Percentiles rank a stretch among this genome's conserved stretches.
Conservation (phyloP, 345 rosid species). For the Eucalyptus leucophloia region DNA sequence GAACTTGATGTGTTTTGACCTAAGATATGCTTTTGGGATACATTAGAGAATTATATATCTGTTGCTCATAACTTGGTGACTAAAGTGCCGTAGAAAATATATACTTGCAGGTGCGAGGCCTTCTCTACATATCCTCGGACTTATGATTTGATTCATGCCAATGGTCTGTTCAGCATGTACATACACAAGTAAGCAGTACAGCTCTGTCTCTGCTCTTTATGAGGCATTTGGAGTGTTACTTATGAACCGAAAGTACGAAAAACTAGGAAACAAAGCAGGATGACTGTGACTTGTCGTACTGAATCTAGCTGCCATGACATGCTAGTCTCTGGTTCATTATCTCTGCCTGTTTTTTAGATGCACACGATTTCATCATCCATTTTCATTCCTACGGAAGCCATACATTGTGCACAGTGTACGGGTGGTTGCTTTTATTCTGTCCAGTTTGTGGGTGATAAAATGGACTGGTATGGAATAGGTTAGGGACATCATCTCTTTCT, state of each 20-base stretch:
- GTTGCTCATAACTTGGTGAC: background rate
- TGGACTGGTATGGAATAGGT: background rate
- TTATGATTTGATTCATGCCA: slow-evolving; percentile 49
- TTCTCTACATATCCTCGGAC: slow-evolving; percentile 61
- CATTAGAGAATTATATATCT: background rate
- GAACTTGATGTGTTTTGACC: background rate
- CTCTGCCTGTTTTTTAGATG: background rate
- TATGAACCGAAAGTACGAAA: background rate
- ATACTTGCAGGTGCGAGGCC: slow-evolving; percentile 39
- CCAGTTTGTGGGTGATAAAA: background rate
- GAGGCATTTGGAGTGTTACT: background rate
- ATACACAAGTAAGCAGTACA: slow-evolving; percentile 41
- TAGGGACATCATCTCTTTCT: background rate
- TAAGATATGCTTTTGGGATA: background rate
- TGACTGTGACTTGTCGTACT: background rate
- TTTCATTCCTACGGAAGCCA: background rate
- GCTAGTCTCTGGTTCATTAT: background rate
- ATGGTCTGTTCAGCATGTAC: slow-evolving; percentile 50
- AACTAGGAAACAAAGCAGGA: background rate
- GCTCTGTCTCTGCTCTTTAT: background rate
- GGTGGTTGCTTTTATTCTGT: background rate
- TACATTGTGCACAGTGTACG: background rate
- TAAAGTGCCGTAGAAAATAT: background rate
- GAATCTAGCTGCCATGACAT: background rate
- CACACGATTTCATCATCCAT: background rate